Conservation (phyloP, 23 red algal species). For the Rhodosorus marinus region DNA sequence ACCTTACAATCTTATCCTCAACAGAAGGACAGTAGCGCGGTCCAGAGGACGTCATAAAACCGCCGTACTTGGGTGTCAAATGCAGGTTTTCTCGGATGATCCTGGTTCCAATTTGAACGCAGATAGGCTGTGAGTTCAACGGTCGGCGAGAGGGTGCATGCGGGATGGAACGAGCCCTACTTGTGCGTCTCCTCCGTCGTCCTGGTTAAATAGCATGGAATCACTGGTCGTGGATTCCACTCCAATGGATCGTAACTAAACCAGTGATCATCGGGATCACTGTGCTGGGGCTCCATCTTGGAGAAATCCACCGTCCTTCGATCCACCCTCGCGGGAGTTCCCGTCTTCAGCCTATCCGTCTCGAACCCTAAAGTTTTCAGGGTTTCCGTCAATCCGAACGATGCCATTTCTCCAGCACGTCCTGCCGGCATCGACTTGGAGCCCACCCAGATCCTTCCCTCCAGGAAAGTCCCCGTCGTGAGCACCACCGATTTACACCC, state of each 20-base stretch:
- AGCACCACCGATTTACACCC: constrained; percentile 52
- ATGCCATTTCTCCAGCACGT: constrained; percentile 62
- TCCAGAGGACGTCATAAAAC: constrained; percentile 74
- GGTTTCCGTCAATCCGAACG: constrained; percentile 79
- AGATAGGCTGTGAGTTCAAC: too few relatives aligned
- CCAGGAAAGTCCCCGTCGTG: constrained; percentile 88
- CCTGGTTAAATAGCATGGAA: constrained; percentile 88
- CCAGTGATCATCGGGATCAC: constrained; percentile 86
- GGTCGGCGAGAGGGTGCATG: too few relatives aligned
- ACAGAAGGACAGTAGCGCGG: constrained; percentile 91
- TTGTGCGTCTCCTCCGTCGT: constrained; percentile 68
- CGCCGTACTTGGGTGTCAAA: constrained; percentile 92
- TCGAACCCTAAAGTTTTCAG: constrained; percentile 66
- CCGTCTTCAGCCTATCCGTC: constrained; percentile 86
- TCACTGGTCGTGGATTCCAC: constrained; percentile 54
- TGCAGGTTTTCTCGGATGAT: constrained; percentile 94
- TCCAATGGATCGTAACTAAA: constrained; percentile 87
- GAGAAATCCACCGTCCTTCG: constrained; percentile 56
- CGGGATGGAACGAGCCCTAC: too few relatives aligned
- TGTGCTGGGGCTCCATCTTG: constrained; percentile 69
- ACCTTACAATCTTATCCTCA: constrained; percentile 98
- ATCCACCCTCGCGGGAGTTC: constrained; percentile 82
- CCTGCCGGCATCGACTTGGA: constrained; percentile 84
- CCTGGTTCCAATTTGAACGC: too few relatives aligned
- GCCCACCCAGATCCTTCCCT: constrained; percentile 95